phyloP scores from a whole-genome alignment of 495 filamentous ascomycete genomes.

The Penicillium coprophilum region DNA sequence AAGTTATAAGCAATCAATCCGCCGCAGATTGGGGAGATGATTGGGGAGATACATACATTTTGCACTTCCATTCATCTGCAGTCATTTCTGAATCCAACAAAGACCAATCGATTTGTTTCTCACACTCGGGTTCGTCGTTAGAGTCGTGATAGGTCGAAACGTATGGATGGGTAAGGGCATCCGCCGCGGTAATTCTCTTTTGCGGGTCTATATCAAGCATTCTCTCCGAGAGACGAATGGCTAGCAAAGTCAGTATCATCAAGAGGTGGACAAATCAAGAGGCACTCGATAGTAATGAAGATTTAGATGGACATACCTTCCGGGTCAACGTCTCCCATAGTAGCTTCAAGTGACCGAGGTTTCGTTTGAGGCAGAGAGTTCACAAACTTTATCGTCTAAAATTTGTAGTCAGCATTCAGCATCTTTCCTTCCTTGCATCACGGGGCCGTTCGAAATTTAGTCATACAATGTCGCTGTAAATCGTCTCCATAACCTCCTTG shows the following conservation, averaged over 20 bases:
- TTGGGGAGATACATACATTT: conserved; percentile 7
- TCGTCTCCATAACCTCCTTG: conserved; percentile 39
- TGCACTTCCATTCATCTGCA: conserved; percentile 13
- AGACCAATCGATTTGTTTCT: conserved; percentile 14
- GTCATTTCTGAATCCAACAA: conserved; percentile 15
- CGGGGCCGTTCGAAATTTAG: background rate
- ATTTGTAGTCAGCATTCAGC: conserved; percentile 1
- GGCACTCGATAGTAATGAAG: background rate
- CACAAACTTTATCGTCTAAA: conserved; percentile 5
- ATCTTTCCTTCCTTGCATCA: background rate
- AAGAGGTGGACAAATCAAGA: background rate
- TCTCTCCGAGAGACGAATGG: conserved; percentile 80
- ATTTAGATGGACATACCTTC: conserved; percentile 8
- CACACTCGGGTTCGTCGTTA: conserved; percentile 79
- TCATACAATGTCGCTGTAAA: conserved; percentile 15
- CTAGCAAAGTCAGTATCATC: conserved; percentile 38
- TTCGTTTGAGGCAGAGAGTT: conserved; percentile 5
- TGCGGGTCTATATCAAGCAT: conserved; percentile 93
- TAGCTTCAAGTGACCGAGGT: background rate
- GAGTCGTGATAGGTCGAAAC: conserved; percentile 88
- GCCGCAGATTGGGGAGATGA: too few relatives aligned
- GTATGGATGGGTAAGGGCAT: conserved; percentile 80
- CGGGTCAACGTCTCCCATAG: conserved; percentile 8
- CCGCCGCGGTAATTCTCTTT: conserved; percentile 74
- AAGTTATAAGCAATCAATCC: background rate